Conservation (phyloP, 2,329 filamentous ascomycete species). For the Cladophialophora carrionii region DNA sequence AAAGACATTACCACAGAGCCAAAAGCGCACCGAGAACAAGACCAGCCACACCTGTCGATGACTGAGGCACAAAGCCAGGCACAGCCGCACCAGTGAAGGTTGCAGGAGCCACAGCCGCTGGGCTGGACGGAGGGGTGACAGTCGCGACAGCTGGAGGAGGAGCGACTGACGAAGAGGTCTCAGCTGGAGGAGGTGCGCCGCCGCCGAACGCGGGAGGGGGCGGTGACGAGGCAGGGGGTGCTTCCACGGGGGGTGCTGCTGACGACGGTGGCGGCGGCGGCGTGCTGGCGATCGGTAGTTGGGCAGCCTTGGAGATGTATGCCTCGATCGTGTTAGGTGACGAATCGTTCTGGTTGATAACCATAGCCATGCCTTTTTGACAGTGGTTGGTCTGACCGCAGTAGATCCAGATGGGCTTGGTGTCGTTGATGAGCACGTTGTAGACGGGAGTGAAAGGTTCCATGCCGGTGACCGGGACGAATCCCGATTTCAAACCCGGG, state of each 20-base stretch:
- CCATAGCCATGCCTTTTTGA: slow-evolving; percentile 73
- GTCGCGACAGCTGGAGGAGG: slow-evolving; percentile 19
- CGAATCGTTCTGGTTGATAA: slow-evolving; percentile 61
- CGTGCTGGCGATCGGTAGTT: slow-evolving; percentile 24
- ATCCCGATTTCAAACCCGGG: slow-evolving; percentile 60
- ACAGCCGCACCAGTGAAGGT: slow-evolving; percentile 35
- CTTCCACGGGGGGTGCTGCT: slow-evolving; percentile 6
- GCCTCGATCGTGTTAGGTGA: slow-evolving; percentile 36
- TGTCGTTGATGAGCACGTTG: slow-evolving; percentile 70
- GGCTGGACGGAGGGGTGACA: slow-evolving; percentile 17
- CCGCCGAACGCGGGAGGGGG: slow-evolving; percentile 15
- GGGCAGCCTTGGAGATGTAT: slow-evolving; percentile 35
- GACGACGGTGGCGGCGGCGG: slow-evolving; percentile 12
- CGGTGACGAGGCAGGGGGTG: slow-evolving; percentile 9
- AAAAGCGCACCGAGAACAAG: slow-evolving; percentile 30
- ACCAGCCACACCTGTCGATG: slow-evolving; percentile 23
- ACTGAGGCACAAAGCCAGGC: slow-evolving; percentile 20
- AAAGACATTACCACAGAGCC: slow-evolving; percentile 32
- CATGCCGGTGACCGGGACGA: slow-evolving; percentile 57
- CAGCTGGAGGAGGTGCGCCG: slow-evolving; percentile 12
- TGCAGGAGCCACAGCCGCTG: slow-evolving; percentile 26
- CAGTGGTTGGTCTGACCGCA: slow-evolving; percentile 76
- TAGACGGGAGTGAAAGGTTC: slow-evolving; percentile 66
- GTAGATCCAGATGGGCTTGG: slow-evolving; percentile 76
- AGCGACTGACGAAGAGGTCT: neutral